Evolutionary conservation across 202 grass and related monocot genomes (phyloP).

Genomic region (Eragrostis tef): DNA sequence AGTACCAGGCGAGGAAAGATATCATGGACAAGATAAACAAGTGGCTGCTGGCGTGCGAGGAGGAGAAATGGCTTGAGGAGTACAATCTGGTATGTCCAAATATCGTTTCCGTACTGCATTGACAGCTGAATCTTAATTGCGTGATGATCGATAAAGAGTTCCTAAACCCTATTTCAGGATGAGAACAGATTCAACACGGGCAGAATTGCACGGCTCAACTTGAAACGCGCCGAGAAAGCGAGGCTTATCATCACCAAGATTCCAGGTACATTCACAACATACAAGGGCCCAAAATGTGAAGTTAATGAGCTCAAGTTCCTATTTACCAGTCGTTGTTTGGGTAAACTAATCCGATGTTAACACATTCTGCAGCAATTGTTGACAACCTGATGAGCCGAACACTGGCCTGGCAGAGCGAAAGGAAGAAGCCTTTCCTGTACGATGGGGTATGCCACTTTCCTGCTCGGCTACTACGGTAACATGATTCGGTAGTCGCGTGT

Average conservation of each 20-base stretch:
- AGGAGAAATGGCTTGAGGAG: slow-evolving; percentile 75
- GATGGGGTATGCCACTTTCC: slow-evolving; percentile 53
- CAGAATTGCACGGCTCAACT: slow-evolving; percentile 61
- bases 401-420: slow-evolving; percentile 64
- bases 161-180: slow-evolving; percentile 57
- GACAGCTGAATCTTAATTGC: not conserved
- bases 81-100: slow-evolving; percentile 53
- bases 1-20: slow-evolving; percentile 64
- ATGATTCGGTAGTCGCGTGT: not conserved
- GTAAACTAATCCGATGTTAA: not conserved
- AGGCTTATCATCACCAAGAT: slow-evolving; percentile 63
- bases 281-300: too few relatives aligned
- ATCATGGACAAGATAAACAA: slow-evolving; percentile 72
- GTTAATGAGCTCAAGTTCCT: too few relatives aligned
- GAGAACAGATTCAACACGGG: slow-evolving; percentile 64
- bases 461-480: not conserved
- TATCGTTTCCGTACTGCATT: not conserved
- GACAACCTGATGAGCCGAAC: slow-evolving; percentile 67
- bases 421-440: slow-evolving; percentile 63
- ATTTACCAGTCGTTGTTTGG: not conserved
- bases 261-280: too few relatives aligned
- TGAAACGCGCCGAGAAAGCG: slow-evolving; percentile 77
- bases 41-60: slow-evolving; percentile 68
- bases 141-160: not conserved
- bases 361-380: slow-evolving; percentile 46